These are phyloP conservation scores for Lepidium africanum DNA, from an alignment of 345 rosid genomes.

Conservation along the genomic window DNA sequence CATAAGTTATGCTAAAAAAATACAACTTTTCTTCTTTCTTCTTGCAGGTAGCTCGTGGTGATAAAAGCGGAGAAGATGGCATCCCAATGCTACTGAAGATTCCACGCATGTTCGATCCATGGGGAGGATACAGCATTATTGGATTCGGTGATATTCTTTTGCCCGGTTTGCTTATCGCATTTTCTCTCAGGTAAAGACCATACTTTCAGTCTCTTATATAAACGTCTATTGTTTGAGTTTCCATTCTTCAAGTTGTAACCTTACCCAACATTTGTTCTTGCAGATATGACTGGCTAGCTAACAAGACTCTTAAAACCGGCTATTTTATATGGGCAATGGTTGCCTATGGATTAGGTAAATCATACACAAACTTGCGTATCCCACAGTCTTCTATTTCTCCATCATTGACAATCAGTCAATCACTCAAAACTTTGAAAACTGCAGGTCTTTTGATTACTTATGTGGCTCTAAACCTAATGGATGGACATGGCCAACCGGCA, in stretches of 20 bases:
- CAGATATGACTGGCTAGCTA: constrained; percentile 93
- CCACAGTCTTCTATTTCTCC: not conserved
- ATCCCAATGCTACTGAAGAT: constrained; percentile 96
- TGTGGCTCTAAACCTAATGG: constrained; percentile 89
- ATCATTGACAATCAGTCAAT: not conserved
- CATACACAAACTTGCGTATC: not conserved
- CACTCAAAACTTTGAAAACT: constrained; percentile 4
- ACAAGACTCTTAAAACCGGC: constrained; percentile 75
- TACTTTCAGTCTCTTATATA: not conserved
- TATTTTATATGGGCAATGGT: constrained; percentile 93
- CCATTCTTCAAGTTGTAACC: not conserved
- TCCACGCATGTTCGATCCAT: constrained; percentile 94
- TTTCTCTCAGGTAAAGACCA: constrained; percentile 69
- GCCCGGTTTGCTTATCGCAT: constrained; percentile 85
- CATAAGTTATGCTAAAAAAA: not conserved
- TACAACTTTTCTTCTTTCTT: constrained; percentile 1
- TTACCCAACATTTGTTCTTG: constrained; percentile 4
- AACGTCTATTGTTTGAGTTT: not conserved
- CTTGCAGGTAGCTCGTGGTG: constrained; percentile 92
- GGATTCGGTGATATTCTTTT: constrained; percentile 98
- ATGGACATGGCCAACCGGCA: constrained; percentile 97
- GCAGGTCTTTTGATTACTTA: constrained; percentile 92
- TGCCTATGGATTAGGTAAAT: constrained; percentile 88
- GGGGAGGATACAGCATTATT: constrained; percentile 99
- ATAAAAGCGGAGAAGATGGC: constrained; percentile 92